Evolutionary conservation across 257 asterid genomes (phyloP), one percentile per base, ranked within the genome.

Genomic region (Thymus quinquecostatus): DNA sequence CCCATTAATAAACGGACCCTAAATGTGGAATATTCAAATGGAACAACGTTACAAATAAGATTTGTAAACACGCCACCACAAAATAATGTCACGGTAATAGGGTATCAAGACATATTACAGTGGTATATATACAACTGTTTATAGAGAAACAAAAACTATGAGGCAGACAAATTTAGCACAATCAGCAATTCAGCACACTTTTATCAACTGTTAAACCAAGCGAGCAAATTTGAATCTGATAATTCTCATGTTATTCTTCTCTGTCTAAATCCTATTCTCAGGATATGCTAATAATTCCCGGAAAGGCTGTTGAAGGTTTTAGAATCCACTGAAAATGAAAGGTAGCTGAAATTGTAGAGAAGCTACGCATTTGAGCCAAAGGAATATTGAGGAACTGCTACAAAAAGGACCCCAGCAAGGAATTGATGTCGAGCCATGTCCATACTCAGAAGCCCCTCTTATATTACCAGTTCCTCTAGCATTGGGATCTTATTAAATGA

Each of bases 1-100:
- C 68, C 98, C 98, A 8, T 86, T 88, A 81, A 95, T 86, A 77
- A 86, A 81, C 4, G 96, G 92, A 34, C 98, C 97, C 99, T 95
- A 57, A 14, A 33, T 41, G 44, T 44, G 45, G 62, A 58, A 63
- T 33, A 32, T 60, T 58, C 62, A 43, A 61, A 55, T 29, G 29
- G 55, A 64, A 57, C 9, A 51, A 56, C 10, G 55, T 71, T 51
- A 58, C 5, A 27, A n/a, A 32, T 30, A 69, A 63, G 5, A 5
- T 54, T 72, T 10, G 57, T 49, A 69, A 69, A 54, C 41, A 59
- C 36, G 12, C 47, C 43, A 34, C 38, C 64, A 38, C 49, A 48
- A 61, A 43, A 10, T 50, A 61, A 47, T 27, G 56, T 55, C 66
- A 53, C 59, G 1, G 9, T 21, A 7, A 27, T 54, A 36, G 11